Conservation (phyloP, 768 basidiomycete genomes). For the Lactarius deliciosus region DNA sequence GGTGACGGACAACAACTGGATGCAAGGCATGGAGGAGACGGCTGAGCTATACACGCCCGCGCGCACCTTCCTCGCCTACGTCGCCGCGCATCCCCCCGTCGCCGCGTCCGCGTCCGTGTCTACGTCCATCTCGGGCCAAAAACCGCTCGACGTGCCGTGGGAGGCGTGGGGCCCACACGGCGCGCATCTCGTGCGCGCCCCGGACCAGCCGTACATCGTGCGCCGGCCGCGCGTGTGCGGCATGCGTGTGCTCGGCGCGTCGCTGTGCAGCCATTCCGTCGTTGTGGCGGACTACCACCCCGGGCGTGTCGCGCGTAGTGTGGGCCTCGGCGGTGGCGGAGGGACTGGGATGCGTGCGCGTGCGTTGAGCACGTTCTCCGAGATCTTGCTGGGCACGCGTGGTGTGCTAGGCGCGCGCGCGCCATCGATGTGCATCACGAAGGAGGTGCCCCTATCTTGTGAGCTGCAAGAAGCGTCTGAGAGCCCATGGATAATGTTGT, state of each 20-base stretch:
- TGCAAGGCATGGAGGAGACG: slow-evolving; percentile 6
- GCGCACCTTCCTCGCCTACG: slow-evolving; percentile 20
- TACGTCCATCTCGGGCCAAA: not conserved
- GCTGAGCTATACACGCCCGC: slow-evolving; percentile 13
- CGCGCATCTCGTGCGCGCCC: slow-evolving; percentile 13
- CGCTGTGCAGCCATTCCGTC: slow-evolving; percentile 1
- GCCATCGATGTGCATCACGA: slow-evolving; percentile 2
- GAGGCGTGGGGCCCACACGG: slow-evolving; percentile 19
- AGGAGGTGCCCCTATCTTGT: slow-evolving; percentile 17
- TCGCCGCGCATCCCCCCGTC: slow-evolving; percentile 8
- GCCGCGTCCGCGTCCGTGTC: not conserved
- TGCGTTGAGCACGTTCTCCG: slow-evolving; percentile 1
- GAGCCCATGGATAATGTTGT: slow-evolving; percentile 23
- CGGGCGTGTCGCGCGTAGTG: slow-evolving; percentile 12
- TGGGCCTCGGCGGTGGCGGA: not conserved
- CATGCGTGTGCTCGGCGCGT: slow-evolving; percentile 20
- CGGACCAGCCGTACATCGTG: slow-evolving; percentile 14
- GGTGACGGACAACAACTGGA: slow-evolving; percentile 18
- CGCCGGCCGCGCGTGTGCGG: slow-evolving; percentile 15
- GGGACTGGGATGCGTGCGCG: not conserved
- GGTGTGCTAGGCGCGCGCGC: not conserved
- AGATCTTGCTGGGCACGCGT: not conserved
- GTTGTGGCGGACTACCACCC: slow-evolving; percentile 19
- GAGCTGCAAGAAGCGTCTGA: slow-evolving; percentile 12
- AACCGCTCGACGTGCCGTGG: slow-evolving; percentile 13